Evolutionary conservation across 2,329 filamentous ascomycete species (phyloP).

Genomic region (Biscogniauxia sp.): DNA sequence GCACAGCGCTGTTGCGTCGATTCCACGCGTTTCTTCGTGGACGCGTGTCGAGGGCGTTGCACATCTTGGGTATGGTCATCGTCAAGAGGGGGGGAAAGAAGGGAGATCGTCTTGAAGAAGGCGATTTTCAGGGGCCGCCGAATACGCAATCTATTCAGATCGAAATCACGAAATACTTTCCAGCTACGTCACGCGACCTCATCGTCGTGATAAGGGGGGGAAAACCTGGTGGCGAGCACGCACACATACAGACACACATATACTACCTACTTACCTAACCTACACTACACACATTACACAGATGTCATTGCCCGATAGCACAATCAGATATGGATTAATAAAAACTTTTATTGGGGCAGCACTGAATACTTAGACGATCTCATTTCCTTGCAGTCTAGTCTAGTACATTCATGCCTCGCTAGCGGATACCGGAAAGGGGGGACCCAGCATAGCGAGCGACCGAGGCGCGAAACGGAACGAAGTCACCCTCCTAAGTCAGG

Average conservation of each 20-base stretch:
- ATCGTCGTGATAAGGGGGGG: background rate
- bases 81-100: background rate
- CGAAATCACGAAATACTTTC: background rate
- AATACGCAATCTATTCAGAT: background rate
- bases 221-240: background rate
- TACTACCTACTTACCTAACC: no score
- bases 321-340: background rate
- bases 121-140: background rate
- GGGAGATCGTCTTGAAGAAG: background rate
- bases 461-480: background rate
- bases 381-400: background rate
- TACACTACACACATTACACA: no score
- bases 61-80: background rate
- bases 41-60: background rate
- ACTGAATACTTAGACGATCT: background rate
- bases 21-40: background rate
- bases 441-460: background rate
- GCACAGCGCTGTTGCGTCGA: background rate
- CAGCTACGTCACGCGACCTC: background rate
- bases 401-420: background rate
- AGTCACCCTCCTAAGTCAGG: background rate
- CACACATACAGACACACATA: background rate
- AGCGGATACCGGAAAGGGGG: background rate
- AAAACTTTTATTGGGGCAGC: background rate
- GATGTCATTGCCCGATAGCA: background rate